Evolutionary conservation across 768 basidiomycete genomes (phyloP).

Genomic region (Suillus clintonianus): DNA sequence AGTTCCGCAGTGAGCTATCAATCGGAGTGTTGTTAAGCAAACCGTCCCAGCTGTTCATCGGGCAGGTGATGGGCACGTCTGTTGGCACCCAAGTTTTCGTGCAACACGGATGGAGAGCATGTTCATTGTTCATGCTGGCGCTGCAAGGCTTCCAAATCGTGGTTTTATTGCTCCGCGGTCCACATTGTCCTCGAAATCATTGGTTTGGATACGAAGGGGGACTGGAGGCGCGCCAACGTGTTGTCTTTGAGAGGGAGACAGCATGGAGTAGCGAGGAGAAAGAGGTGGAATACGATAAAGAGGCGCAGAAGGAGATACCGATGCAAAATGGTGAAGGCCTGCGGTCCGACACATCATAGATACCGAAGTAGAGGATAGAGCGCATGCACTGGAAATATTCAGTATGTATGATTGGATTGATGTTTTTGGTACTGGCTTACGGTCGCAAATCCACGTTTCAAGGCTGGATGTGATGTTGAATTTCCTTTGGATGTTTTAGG

Average conservation of each 20-base stretch:
- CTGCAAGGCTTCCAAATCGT: slow-evolving; percentile 57
- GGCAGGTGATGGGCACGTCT: slow-evolving; percentile 82
- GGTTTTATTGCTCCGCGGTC: slow-evolving; percentile 66
- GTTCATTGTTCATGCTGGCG: slow-evolving; percentile 60
- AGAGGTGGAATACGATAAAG: slow-evolving; percentile 2
- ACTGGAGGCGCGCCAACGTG: slow-evolving; percentile 41
- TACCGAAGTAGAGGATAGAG: not conserved
- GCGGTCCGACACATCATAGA: not conserved
- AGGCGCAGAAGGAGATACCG: slow-evolving; percentile 10
- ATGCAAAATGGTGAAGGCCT: slow-evolving; percentile 1
- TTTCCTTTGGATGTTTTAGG: not conserved
- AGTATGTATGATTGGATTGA: not conserved
- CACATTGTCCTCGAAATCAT: slow-evolving; percentile 48
- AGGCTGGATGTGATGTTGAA: not conserved
- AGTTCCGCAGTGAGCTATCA: slow-evolving; percentile 16
- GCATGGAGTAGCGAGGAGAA: not conserved
- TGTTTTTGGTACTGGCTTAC: not conserved
- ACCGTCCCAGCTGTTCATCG: slow-evolving; percentile 55
- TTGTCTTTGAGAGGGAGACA: slow-evolving; percentile 26
- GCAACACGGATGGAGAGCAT: slow-evolving; percentile 67
- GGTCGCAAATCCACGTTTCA: not conserved
- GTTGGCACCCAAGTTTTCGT: slow-evolving; percentile 75
- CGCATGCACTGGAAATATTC: not conserved
- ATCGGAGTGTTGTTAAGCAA: not conserved
- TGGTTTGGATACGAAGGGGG: slow-evolving; percentile 73